phyloP scores from a whole-genome alignment of 495 filamentous ascomycete genomes.

The Chlorociboria aeruginascens region DNA sequence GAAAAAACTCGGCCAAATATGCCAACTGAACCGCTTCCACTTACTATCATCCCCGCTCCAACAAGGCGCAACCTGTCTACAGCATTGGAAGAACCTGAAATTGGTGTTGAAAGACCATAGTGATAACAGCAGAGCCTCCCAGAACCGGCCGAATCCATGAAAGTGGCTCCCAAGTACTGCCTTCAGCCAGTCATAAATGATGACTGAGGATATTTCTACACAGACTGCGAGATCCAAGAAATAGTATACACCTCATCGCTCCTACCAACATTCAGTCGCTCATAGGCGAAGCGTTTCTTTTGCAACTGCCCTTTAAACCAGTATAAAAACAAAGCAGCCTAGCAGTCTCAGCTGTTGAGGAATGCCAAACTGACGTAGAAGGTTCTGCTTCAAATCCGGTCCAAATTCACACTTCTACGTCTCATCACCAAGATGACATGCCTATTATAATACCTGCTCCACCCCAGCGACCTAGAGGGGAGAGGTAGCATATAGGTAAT shows the following conservation, averaged over 20 bases:
- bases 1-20: conserved; percentile 18
- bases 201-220: background rate
- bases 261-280: conserved; percentile 7
- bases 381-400: background rate
- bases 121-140: background rate
- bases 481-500: background rate
- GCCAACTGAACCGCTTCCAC: conserved; percentile 30
- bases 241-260: conserved; percentile 10
- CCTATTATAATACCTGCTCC: conserved; percentile 16
- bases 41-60: conserved; percentile 59
- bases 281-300: conserved; percentile 16
- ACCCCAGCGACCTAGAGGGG: conserved; percentile 3
- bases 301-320: too few species aligned
- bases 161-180: background rate
- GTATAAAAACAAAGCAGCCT: too few species aligned
- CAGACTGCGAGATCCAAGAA: too few species aligned
- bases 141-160: background rate
- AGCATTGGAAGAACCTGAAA: conserved; percentile 11
- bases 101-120: background rate
- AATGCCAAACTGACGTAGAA: background rate
- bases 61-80: conserved; percentile 22
- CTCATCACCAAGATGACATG: conserved; percentile 6
- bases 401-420: conserved; percentile 3
- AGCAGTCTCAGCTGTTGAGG: background rate
- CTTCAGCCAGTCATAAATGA: background rate